Base-by-base conservation (phyloP, 2,329 filamentous ascomycete genomes). In the Aspergillus sp. region DNA sequence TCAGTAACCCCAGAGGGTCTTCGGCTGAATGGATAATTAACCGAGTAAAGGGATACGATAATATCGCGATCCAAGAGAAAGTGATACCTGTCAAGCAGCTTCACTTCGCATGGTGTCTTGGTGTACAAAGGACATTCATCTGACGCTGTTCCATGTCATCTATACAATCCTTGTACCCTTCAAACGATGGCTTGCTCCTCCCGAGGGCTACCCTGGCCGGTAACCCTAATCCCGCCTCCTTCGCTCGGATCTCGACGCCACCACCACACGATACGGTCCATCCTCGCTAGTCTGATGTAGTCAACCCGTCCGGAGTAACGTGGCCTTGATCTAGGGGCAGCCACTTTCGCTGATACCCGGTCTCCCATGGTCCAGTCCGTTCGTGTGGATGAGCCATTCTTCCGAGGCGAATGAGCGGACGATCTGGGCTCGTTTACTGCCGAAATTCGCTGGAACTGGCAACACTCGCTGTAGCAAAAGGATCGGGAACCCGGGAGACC, bases 11-110 rank as follows among this genome's bases (percentile, higher is more conserved):
- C 1, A 22, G 16, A 32, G 35, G 20, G 33, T 9, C 24, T 13
- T 40, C 46, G 52, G 33, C 24, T 51, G 45, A 53, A 55, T 54
- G 22, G 8, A 7, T 10, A 47, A 43, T 57, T 57, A 55, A 45
- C 55, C 55, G 55, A 57, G 32, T 38, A 30, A 30, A 8, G 8
- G 8, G 26, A 22, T 22, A 22, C 5, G 22, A 22, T 4, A 22
- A 4, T 22, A 22, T 22, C 22, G 5, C 22, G 5, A 7, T 7
- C 22, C 22, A 22, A 4, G 22, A 22, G 22, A 22, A 22, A 22
- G 22, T 7, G 22, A 22, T 22, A 22, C 22, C 22, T 22, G 22
- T 7, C 7, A 7, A n/a, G n/a, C 7, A 22, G 22, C 22, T 22
- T 4, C 22, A 22, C 22, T 22, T 22, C 22, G 22, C 22, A 22